Percentiles rank a stretch among this genome's conserved stretches.
Conservation (phyloP, 108 stramenopile genomes). For the Skeletonema costatum region DNA sequence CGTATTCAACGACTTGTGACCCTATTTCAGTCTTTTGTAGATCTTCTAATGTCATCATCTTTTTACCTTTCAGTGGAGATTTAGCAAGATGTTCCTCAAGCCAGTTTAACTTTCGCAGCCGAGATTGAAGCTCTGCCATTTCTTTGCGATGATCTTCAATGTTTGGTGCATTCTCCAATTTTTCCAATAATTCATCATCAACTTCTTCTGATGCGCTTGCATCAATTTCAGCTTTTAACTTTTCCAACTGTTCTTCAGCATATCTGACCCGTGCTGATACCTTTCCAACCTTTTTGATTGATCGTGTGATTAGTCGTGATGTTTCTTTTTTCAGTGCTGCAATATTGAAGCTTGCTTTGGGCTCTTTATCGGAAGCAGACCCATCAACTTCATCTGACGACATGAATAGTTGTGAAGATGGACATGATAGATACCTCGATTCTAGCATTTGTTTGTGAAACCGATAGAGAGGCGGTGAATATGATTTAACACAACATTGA, state of each 20-base stretch:
- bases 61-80: conserved; percentile 33
- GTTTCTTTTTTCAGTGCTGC: conserved; percentile 73
- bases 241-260: conserved; percentile 60
- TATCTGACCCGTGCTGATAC: conserved; percentile 55
- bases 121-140: conserved; percentile 57
- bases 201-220: conserved; percentile 23
- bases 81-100: conserved; percentile 55
- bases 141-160: conserved; percentile 61
- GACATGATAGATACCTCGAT: neutral
- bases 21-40: conserved; percentile 39
- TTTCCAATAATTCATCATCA: conserved; percentile 54
- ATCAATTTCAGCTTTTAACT: conserved; percentile 37
- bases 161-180: conserved; percentile 72
- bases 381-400: conserved; percentile 4
- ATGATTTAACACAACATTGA: neutral
- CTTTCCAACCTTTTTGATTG: conserved; percentile 87
- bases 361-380: neutral
- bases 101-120: conserved; percentile 61
- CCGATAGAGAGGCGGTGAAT: neutral
- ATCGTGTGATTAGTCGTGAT: conserved; percentile 58
- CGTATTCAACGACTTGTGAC: conserved; percentile 53
- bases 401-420: conserved; percentile 22
- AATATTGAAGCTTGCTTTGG: conserved; percentile 44
- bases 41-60: conserved; percentile 24
- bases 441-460: neutral